phyloP scores from a whole-genome alignment of 2,329 filamentous ascomycete genomes.

The Neophaeococcomyces aloes region DNA sequence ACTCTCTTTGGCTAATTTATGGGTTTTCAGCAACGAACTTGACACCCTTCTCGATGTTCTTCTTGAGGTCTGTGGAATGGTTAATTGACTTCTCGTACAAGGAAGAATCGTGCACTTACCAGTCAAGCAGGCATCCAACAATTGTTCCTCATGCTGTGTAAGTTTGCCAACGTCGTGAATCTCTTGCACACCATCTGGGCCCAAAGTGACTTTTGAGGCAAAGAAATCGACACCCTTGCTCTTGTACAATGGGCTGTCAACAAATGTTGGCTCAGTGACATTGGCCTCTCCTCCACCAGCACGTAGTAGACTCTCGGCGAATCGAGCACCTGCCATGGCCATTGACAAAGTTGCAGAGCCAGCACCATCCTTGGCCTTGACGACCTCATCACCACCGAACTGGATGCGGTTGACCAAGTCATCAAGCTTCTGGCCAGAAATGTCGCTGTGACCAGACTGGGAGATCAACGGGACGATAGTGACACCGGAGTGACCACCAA shows the following conservation, averaged over 20 bases:
- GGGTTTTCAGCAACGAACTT: slow-evolving; percentile 53
- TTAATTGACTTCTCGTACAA: slow-evolving; percentile 10
- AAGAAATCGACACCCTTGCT: slow-evolving; percentile 97
- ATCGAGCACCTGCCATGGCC: slow-evolving; percentile 83
- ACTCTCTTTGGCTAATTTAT: slow-evolving; percentile 25
- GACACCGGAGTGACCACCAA: slow-evolving; percentile 94
- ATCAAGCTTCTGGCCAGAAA: slow-evolving; percentile 62
- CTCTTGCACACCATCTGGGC: slow-evolving; percentile 91
- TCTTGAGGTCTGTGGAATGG: slow-evolving; percentile 31
- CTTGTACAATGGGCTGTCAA: slow-evolving; percentile 96
- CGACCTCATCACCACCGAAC: slow-evolving; percentile 98
- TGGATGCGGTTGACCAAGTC: slow-evolving; percentile 87
- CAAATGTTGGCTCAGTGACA: slow-evolving; percentile 90
- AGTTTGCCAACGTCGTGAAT: slow-evolving; percentile 79
- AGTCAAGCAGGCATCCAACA: slow-evolving; percentile 71
- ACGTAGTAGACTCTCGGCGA: slow-evolving; percentile 86
- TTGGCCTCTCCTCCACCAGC: slow-evolving; percentile 89
- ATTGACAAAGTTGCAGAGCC: slow-evolving; percentile 97
- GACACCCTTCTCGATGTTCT: slow-evolving; percentile 89
- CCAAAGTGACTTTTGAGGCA: slow-evolving; percentile 87
- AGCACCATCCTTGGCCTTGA: slow-evolving; percentile 96
- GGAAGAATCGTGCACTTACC: slow-evolving; percentile 28
- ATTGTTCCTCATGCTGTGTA: slow-evolving; percentile 75
- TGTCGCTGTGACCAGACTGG: slow-evolving; percentile 78
- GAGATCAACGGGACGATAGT: slow-evolving; percentile 98